Evolutionary conservation across 331 rosid species (phyloP), one percentile per base, ranked within the genome.

Genomic region (Prunus yedoensis): DNA sequence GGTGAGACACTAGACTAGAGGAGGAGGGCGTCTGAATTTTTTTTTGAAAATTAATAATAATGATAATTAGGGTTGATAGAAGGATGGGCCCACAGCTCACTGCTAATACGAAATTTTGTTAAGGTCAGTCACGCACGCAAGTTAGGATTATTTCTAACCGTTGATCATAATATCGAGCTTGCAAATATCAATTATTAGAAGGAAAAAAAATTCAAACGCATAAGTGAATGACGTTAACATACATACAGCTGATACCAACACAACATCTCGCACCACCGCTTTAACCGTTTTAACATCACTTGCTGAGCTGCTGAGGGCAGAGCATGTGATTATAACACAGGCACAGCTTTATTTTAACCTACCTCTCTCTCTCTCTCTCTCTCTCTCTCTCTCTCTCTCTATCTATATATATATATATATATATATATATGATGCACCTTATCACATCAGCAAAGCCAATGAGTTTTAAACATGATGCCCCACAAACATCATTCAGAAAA

Each of bases 381-480:
- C 4, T 35, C 41, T 35, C 41, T 35, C 8, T 35, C 8, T 35
- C 41, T 35, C 41, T 35, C 41, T 35, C 41, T 35, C 7, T 35
- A 8, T 35, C 0, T 32, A 0, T 28, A 0, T 30, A 0, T 30
- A 32, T 61, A 13, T 13, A 47, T 38, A 17, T 27, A 23, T 68
- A 3, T 23, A 21, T 47, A 5, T 10, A 18, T 51, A n/a, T 68
- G 61, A 15, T 47, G 74, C 23, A 49, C 27, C 64, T 61, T 60
- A 15, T 68, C 45, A 46, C 71, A 61, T 63, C 53, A 62, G 28
- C 62, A 77, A 49, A 50, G 28, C 60, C 75, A 60, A 58, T 49
- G 25, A 50, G 11, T 52, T 51, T 73, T 9, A 8, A 35, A 64
- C 67, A 62, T 16, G n/a, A 13, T 28, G 41, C 5, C 67, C 67